These are phyloP conservation scores for Aspergillus campestris DNA, from an alignment of 495 filamentous ascomycete genomes.

Conservation along the genomic window DNA sequence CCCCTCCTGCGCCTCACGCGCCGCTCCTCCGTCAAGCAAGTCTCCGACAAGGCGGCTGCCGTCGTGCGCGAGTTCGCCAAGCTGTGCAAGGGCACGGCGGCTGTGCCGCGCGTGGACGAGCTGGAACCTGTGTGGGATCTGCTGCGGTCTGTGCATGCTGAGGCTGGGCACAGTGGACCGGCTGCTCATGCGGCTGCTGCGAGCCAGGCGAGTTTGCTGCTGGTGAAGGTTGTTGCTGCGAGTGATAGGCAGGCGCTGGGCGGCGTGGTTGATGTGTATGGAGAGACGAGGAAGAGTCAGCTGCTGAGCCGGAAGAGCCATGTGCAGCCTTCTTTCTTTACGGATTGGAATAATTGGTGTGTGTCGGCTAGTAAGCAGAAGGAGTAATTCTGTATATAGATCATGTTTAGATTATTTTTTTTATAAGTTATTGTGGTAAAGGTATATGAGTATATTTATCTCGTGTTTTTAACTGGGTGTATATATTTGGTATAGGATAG, in stretches of 20 bases:
- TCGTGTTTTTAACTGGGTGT: too few relatives aligned
- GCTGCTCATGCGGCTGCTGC: slow-evolving; percentile 47
- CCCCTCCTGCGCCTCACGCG: slow-evolving; percentile 53
- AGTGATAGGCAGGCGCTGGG: slow-evolving; percentile 40
- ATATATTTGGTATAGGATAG: too few relatives aligned
- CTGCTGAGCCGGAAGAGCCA: slow-evolving; percentile 46
- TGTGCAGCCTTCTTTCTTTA: slow-evolving; percentile 55
- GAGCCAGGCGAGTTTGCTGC: slow-evolving; percentile 54
- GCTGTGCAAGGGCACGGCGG: slow-evolving; percentile 48
- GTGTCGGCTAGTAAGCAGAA: slow-evolving; percentile 39
- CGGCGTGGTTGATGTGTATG: slow-evolving; percentile 49
- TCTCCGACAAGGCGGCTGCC: slow-evolving; percentile 61
- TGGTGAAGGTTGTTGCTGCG: slow-evolving; percentile 51
- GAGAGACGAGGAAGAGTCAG: slow-evolving; percentile 44
- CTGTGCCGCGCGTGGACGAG: slow-evolving; percentile 32
- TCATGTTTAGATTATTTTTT: slow-evolving; percentile 2
- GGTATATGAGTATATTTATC: too few relatives aligned
- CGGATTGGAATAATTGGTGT: slow-evolving; percentile 63
- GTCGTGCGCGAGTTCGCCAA: slow-evolving; percentile 66
- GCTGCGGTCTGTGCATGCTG: slow-evolving; percentile 59
- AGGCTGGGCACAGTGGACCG: slow-evolving; percentile 57
- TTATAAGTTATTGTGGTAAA: not conserved
- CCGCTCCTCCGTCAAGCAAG: slow-evolving; percentile 57
- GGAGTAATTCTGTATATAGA: slow-evolving; percentile 16
- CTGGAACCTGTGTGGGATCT: slow-evolving; percentile 45